A percentile compares a stretch with the other conserved stretches of the same genome.
These are phyloP conservation scores for Cryphonectria parasitica DNA, from an alignment of 2,329 filamentous ascomycete genomes.

Conservation along the genomic window DNA sequence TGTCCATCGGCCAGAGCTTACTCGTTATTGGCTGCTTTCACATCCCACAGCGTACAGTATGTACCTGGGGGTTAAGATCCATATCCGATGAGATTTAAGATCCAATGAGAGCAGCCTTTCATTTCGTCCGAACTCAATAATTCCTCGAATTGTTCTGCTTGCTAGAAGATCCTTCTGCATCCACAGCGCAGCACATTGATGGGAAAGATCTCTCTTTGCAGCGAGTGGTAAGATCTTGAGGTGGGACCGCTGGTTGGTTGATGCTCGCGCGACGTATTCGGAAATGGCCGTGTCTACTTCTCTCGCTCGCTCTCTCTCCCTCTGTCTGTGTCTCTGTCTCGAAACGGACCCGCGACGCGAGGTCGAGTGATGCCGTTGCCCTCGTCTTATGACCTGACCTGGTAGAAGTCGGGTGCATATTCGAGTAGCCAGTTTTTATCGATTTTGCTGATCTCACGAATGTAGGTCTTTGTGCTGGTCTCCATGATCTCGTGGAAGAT, in stretches of 20 bases:
- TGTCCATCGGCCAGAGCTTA: not conserved
- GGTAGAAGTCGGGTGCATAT: constrained; percentile 84
- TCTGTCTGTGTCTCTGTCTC: not conserved
- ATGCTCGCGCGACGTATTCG: constrained; percentile 6
- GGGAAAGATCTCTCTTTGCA: not conserved
- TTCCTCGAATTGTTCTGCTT: not conserved
- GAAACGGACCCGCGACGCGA: not conserved
- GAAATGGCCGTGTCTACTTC: constrained; percentile 11
- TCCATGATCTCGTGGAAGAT: constrained; percentile 94
- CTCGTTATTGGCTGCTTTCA: not conserved
- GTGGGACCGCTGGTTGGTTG: not conserved
- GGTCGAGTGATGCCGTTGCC: not conserved
- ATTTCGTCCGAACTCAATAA: not conserved
- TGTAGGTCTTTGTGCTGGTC: constrained; percentile 84
- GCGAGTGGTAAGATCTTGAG: not conserved
- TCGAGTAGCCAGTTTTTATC: constrained; percentile 92
- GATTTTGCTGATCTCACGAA: constrained; percentile 90
- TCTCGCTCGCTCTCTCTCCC: not conserved
- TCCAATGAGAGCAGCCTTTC: constrained; percentile 6
- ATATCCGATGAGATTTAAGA: not conserved
- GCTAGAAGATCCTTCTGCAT: not conserved
- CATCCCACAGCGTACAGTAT: not conserved
- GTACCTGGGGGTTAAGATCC: not conserved
- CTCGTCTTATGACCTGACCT: constrained; percentile 47
- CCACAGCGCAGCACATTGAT: not conserved